Evolutionary conservation across 306 rosid species (phyloP), one percentile per base, ranked within the genome.

Genomic region (Cyclanthera cordifolia): DNA sequence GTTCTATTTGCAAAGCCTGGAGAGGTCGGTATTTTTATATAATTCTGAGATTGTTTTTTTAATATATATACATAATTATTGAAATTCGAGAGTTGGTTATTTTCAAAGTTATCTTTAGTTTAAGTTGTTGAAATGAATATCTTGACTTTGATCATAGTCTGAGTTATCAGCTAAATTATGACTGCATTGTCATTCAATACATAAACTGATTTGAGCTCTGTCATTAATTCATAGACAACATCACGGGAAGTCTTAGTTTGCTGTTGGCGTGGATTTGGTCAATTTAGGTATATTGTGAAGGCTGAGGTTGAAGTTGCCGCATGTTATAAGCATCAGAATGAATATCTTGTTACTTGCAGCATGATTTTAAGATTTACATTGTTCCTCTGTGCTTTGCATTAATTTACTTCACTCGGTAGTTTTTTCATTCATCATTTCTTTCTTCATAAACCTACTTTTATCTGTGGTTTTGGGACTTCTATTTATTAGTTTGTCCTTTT

Each of bases 1-100:
- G 94, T 87, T 11, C 78, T 93, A 53, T 6, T 77, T 54, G 96
- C 85, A 69, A 78, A 93, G 21, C 60, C 75, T 0, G 96, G 96
- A 23, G 94, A 93, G 94, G 96, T 89, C 74, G 48, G 78, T 10
- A 49, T 48, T 34, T 34, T 37, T 37, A 37, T 37, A 37, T 37
- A 37, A 6, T 8, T 46, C 4, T 66, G 14, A 10, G 53, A 15
- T 65, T 65, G 8, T 15, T 65, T 37, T 37, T 37, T 37, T 34
- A n/a, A n/a, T n/a, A n/a, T 3, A 27, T 27, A 27, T 7, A 37
- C 1, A 8, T 37, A 37, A 37, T 7, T 0, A 43, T 20, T 64
- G 37, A 13, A 20, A 41, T 65, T 65, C 15, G 70, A 43, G 16
- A 13, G 37, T 43, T 43, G 34, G 17, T 46, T 66, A 21, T 15